Base-by-base conservation (phyloP, 116 monocot genomes). In the Zostera marina region DNA sequence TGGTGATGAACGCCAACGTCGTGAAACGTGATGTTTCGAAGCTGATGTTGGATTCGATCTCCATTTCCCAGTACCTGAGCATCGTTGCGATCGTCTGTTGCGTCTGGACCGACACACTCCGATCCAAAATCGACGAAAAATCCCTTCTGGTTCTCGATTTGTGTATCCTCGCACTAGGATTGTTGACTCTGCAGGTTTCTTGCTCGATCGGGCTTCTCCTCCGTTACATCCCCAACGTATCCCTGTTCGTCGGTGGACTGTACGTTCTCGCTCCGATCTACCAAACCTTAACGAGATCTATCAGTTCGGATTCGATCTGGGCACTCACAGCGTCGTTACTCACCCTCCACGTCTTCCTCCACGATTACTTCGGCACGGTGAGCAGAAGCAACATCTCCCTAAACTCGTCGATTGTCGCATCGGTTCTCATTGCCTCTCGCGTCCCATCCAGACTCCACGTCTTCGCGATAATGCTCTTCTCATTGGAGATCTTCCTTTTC, bases 1-100 rank as follows among this genome's bases (percentile, higher is more conserved):
- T 89, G 85, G 80, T 85, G 40, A 96, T 82, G 88, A 96, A 96
- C 68, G 82, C 89, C 56, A 96, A 85, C 76, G 85, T 96, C 19
- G 85, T 96, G 46, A 88, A 88, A 77, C 79, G 89, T 16, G 80
- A 96, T 58, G 42, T 88, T 12, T 26, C 54, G 11, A 81, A 80
- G 69, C 80, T 81, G 47, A 85, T 94, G 73, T 69, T 66, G 9
- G 82, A 88, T 54, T 94, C 94, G 11, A 58, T 85, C n/a, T 88
- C 88, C 61, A 84, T 94, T 60, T 76, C 85, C 12, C 85, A 88
- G 16, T 94, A 94, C 48, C 70, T 94, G 14, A 82, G 79, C 62
- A 66, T 88, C 6, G 77, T 88, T 0, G 77, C 88, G 45, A 76
- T 88, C 7, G 84, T 88, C 16, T 62, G 75, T 41, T 73, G 64